phyloP scores from a whole-genome alignment of 2,329 filamentous ascomycete species.

The Aspergillus fructus region DNA sequence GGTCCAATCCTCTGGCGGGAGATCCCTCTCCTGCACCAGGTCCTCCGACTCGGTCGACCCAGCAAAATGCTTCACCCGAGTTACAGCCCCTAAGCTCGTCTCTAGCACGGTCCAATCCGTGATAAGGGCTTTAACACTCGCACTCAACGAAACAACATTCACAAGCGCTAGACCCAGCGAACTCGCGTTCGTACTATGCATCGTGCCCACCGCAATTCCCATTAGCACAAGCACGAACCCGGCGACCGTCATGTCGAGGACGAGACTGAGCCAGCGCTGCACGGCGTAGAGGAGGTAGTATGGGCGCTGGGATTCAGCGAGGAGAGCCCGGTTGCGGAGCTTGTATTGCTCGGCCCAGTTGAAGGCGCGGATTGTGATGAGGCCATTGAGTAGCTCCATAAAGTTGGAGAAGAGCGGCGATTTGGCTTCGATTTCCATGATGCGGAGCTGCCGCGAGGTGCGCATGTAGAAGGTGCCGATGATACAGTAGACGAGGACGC shows the following conservation, averaged over 20 bases:
- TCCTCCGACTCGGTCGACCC: not conserved
- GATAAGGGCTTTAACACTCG: not conserved
- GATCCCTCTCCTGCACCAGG: not conserved
- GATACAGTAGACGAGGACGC: not conserved
- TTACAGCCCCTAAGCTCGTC: not conserved
- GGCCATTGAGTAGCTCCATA: constrained; percentile 12
- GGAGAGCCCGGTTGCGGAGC: not conserved
- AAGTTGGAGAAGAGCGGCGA: constrained; percentile 16
- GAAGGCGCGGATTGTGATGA: constrained; percentile 18
- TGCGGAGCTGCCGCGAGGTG: constrained; percentile 18
- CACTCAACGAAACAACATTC: not conserved
- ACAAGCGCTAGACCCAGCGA: not conserved
- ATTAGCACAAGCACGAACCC: constrained; percentile 12
- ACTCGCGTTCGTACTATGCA: not conserved
- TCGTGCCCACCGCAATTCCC: constrained; percentile 3
- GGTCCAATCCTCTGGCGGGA: not conserved
- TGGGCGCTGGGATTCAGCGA: constrained; percentile 21
- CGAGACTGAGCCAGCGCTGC: constrained; percentile 22
- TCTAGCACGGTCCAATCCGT: constrained; percentile 2
- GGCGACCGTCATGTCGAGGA: constrained; percentile 18
- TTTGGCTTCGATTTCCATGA: constrained; percentile 22
- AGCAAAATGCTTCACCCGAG: not conserved
- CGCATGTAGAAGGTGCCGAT: constrained; percentile 9
- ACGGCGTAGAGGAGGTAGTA: constrained; percentile 22
- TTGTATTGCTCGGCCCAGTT: constrained; percentile 5